phyloP scores from a whole-genome alignment of 352 stramenopile species.

The Globisporangium yorkense region DNA sequence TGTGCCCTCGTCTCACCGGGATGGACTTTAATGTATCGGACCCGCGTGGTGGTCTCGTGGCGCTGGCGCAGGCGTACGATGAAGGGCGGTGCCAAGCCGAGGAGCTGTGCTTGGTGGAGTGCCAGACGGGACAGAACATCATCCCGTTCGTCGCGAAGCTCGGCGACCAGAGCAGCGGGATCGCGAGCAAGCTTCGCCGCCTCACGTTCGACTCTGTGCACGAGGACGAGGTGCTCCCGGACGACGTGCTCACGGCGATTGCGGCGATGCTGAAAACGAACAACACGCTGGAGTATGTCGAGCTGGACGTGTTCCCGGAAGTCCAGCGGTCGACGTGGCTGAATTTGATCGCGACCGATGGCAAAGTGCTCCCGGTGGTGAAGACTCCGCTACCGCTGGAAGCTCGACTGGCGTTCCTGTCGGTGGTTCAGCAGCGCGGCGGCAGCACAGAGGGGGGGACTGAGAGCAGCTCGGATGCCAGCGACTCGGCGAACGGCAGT shows the following conservation, averaged over 20 bases:
- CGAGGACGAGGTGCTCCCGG: background rate
- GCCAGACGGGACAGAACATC: background rate
- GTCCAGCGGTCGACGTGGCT: background rate
- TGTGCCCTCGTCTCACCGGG: background rate
- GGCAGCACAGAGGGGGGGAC: background rate
- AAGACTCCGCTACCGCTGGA: background rate
- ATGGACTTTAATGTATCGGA: conserved; percentile 1
- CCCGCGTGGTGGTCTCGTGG: background rate
- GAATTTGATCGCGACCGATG: background rate
- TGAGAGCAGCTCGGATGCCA: background rate
- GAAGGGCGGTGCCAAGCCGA: background rate
- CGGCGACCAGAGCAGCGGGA: background rate
- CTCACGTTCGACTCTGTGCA: conserved; percentile 1
- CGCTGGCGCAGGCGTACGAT: background rate
- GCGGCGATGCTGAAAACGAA: conserved; percentile 3
- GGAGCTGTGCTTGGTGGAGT: background rate
- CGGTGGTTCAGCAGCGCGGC: background rate
- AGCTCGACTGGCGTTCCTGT: background rate
- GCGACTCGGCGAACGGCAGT: background rate
- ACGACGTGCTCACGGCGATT: background rate
- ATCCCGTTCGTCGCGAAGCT: conserved; percentile 1
- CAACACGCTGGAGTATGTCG: conserved; percentile 3
- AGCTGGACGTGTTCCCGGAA: background rate
- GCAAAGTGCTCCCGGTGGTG: conserved; percentile 2
- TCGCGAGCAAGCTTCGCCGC: background rate